Conservation (phyloP, 2,329 filamentous ascomycete species). For the Tolypocladium guangdongense region DNA sequence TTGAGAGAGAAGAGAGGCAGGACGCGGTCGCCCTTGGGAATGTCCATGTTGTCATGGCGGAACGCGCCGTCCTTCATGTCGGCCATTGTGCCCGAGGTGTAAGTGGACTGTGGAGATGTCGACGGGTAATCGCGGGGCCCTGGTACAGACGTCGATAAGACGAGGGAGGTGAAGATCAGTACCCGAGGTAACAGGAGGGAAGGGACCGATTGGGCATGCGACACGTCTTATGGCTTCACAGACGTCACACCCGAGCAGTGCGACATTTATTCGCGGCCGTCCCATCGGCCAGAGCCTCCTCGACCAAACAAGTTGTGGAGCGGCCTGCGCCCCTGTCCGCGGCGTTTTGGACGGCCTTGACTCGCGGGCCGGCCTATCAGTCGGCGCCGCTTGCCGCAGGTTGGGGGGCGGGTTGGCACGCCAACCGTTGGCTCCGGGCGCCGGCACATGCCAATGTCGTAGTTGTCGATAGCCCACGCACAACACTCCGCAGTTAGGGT, state of each 20-base stretch:
- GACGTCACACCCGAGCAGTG: background rate
- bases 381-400: background rate
- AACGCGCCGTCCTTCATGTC: conserved; percentile 39
- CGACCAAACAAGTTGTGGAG: background rate
- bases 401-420: background rate
- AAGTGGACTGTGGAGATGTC: background rate
- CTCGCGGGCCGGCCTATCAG: background rate
- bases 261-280: background rate
- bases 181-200: background rate
- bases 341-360: background rate
- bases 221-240: background rate
- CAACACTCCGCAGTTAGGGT: no score
- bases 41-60: conserved; percentile 42
- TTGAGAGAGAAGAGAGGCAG: conserved; percentile 59
- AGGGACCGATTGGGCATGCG: no score
- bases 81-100: conserved; percentile 18
- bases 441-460: no score
- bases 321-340: background rate
- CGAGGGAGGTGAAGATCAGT: background rate
- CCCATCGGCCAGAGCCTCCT: background rate
- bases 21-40: conserved; percentile 38
- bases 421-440: background rate
- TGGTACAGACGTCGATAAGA: background rate
- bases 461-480: no score
- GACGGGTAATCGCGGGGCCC: background rate